Conservation (phyloP, 257 asterid species). For the Orobanche coerulescens region DNA sequence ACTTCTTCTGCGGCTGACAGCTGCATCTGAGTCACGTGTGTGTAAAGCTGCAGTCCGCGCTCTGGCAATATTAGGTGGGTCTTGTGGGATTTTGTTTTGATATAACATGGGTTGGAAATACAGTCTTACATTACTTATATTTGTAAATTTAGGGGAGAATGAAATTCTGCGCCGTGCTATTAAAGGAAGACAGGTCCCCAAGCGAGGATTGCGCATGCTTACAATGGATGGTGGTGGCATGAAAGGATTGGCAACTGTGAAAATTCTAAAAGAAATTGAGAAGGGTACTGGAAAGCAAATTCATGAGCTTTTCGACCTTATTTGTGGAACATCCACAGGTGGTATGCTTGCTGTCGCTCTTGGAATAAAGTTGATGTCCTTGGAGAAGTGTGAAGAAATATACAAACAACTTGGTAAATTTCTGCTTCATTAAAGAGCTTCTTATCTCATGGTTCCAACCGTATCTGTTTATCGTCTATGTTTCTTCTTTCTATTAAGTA, state of each 20-base stretch:
- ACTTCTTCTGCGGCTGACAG: conserved; percentile 85
- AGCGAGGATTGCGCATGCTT: conserved; percentile 87
- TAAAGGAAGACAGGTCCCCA: conserved; percentile 75
- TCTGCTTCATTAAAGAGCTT: conserved; percentile 19
- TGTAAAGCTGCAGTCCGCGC: conserved; percentile 97
- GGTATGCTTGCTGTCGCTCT: conserved; percentile 99
- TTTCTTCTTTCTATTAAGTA: conserved; percentile 15
- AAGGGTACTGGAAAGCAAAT: conserved; percentile 92
- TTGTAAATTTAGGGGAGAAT: conserved; percentile 68
- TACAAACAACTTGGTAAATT: conserved; percentile 88
- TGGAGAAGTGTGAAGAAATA: conserved; percentile 93
- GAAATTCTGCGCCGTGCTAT: conserved; percentile 91
- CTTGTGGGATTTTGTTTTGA: neutral
- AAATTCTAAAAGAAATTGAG: conserved; percentile 86
- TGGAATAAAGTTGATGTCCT: conserved; percentile 83
- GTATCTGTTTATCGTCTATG: conserved; percentile 2
- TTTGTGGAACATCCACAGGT: conserved; percentile 99
- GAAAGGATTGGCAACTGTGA: conserved; percentile 98
- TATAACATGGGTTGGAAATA: conserved; percentile 3
- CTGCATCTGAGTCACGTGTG: conserved; percentile 64
- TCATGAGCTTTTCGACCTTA: conserved; percentile 94
- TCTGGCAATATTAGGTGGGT: conserved; percentile 82
- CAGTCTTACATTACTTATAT: conserved; percentile 19
- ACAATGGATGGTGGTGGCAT: conserved; percentile 99
- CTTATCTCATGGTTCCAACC: conserved; percentile 6